Conservation (phyloP, 352 stramenopile species). For the Pythium volutum region DNA sequence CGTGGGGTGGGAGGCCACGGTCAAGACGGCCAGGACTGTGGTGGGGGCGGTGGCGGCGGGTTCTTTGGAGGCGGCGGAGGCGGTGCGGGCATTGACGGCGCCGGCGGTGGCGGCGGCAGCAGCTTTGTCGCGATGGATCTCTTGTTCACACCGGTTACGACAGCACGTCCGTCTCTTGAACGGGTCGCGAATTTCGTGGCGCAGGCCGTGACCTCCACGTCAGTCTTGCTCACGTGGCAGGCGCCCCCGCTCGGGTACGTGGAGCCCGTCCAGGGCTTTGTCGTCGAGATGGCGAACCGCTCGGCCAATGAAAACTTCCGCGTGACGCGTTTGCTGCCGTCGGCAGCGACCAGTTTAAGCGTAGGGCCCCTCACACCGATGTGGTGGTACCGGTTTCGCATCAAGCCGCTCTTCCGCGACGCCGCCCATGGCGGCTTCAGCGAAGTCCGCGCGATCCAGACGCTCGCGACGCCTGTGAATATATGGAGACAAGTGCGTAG, state of each 20-base stretch:
- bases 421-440: slow-evolving; percentile 33
- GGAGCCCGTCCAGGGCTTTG: slow-evolving; percentile 40
- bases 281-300: slow-evolving; percentile 60
- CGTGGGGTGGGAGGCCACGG: slow-evolving; percentile 47
- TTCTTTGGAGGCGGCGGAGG: slow-evolving; percentile 75
- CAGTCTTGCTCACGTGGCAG: slow-evolving; percentile 39
- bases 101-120: slow-evolving; percentile 58
- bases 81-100: slow-evolving; percentile 53
- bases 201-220: slow-evolving; percentile 30
- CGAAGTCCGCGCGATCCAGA: slow-evolving; percentile 31
- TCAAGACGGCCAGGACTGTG: slow-evolving; percentile 69
- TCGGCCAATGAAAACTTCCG: slow-evolving; percentile 59
- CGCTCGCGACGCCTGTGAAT: slow-evolving; percentile 34
- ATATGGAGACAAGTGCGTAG: slow-evolving; percentile 33
- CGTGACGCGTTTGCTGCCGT: slow-evolving; percentile 31
- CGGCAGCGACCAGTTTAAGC: slow-evolving; percentile 16
- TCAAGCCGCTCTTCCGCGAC: slow-evolving; percentile 46
- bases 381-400: slow-evolving; percentile 52
- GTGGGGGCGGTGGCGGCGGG: slow-evolving; percentile 72
- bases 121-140: slow-evolving; percentile 40
- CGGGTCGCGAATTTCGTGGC: slow-evolving; percentile 27
- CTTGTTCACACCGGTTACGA: background rate
- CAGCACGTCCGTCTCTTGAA: slow-evolving; percentile 25
- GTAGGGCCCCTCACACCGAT: slow-evolving; percentile 28
- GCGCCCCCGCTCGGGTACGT: slow-evolving; percentile 37